phyloP scores from a whole-genome alignment of 192 early-diverging fungal species.

The Coemansia erecta region DNA sequence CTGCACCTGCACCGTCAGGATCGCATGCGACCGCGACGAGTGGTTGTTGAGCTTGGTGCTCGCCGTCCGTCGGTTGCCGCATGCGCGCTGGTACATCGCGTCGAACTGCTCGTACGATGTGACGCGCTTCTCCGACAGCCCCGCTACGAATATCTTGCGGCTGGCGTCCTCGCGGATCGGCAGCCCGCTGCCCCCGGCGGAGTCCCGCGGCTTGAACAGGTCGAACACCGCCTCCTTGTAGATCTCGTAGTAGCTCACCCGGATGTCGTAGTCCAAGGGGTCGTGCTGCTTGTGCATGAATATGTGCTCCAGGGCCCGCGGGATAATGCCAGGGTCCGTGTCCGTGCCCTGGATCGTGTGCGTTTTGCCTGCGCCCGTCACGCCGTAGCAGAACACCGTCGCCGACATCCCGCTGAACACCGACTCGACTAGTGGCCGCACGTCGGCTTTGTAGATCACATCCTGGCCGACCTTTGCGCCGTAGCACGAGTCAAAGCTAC shows the following conservation, averaged over 20 bases:
- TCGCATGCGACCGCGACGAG: constrained; percentile 64
- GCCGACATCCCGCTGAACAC: constrained; percentile 60
- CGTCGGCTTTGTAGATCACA: constrained; percentile 55
- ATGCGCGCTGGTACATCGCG: constrained; percentile 39
- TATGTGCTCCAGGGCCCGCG: constrained; percentile 56
- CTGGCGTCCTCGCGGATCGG: constrained; percentile 59
- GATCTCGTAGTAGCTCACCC: constrained; percentile 65
- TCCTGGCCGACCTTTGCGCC: constrained; percentile 43
- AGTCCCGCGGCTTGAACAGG: constrained; percentile 47
- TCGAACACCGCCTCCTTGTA: constrained; percentile 68
- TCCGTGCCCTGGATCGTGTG: constrained; percentile 61
- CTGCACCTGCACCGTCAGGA: constrained; percentile 56
- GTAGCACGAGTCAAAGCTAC: constrained; percentile 58
- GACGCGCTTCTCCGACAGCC: constrained; percentile 57
- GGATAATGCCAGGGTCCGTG: constrained; percentile 61
- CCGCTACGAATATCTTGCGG: constrained; percentile 57
- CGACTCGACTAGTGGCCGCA: constrained; percentile 56
- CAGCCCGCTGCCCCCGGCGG: constrained; percentile 23
- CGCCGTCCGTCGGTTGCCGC: constrained; percentile 59
- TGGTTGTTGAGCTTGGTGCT: constrained; percentile 64
- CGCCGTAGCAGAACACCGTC: constrained; percentile 70
- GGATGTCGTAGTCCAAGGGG: constrained; percentile 42
- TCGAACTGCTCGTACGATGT: constrained; percentile 56
- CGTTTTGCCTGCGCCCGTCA: constrained; percentile 68
- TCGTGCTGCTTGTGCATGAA: constrained; percentile 54